These are phyloP conservation scores for Saururus chinensis DNA, from an alignment of 164 flowering plant genomes.

Conservation along the genomic window DNA sequence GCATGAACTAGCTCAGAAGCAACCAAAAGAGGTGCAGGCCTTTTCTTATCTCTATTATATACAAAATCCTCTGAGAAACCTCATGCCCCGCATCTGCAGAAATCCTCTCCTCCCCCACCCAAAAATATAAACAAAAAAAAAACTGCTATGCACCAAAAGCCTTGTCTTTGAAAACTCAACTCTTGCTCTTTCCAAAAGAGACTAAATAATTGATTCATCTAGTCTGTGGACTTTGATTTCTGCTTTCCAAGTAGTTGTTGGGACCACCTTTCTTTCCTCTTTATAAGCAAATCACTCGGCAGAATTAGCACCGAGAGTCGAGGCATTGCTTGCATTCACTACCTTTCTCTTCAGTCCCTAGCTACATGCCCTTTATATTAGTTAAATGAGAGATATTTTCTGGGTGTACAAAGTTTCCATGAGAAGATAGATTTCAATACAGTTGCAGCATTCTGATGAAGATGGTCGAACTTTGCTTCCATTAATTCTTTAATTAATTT, in stretches of 20 bases:
- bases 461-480: too few species aligned
- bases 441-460: neutral
- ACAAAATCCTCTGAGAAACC: conserved; percentile 31
- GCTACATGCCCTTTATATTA: neutral
- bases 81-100: conserved; percentile 60
- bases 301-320: neutral
- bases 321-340: neutral
- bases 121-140: conserved; percentile 14
- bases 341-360: conserved; percentile 4
- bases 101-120: conserved; percentile 27
- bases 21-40: conserved; percentile 43
- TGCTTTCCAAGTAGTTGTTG: conserved; percentile 8
- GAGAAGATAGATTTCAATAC: neutral
- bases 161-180: conserved; percentile 34
- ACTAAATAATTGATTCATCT: conserved; percentile 12
- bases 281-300: conserved; percentile 14
- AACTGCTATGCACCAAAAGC: conserved; percentile 24
- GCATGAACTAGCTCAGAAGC: conserved; percentile 35
- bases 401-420: neutral
- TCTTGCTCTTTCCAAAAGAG: conserved; percentile 12
- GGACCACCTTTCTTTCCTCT: conserved; percentile 9
- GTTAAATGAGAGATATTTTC: neutral
- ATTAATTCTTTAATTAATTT: too few species aligned
- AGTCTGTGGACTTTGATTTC: neutral
- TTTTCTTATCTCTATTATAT: conserved; percentile 19